A percentile compares a stretch with the other conserved stretches of the same genome.
Conservation (phyloP, 768 basidiomycete species). For the Galerina sulciceps region DNA sequence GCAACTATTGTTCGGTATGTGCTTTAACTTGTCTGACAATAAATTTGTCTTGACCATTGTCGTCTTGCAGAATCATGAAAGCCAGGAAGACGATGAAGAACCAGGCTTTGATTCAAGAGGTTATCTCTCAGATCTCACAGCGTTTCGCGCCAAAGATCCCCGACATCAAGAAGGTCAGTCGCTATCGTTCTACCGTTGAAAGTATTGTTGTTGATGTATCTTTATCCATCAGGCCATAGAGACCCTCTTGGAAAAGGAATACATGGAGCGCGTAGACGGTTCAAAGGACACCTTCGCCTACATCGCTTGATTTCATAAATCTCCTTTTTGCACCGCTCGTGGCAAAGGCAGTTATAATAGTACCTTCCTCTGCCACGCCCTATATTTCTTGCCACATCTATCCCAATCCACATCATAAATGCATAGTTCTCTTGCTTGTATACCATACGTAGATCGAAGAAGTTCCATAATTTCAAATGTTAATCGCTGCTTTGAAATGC, state of each 20-base stretch:
- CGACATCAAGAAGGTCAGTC: conserved; percentile 89
- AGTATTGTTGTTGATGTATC: conserved; percentile 11
- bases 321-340: neutral
- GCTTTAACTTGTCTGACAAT: neutral
- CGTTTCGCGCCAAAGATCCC: conserved; percentile 93
- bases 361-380: too few species aligned
- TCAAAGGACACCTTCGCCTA: conserved; percentile 89
- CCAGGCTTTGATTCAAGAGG: conserved; percentile 86
- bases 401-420: neutral
- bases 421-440: conserved; percentile 2
- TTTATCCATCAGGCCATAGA: conserved; percentile 73
- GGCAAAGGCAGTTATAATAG: too few species aligned
- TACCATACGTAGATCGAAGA: conserved; percentile 6
- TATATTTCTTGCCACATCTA: neutral
- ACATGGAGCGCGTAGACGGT: conserved; percentile 92
- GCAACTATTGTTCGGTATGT: conserved; percentile 85
- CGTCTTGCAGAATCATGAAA: conserved; percentile 80
- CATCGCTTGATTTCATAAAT: conserved; percentile 52
- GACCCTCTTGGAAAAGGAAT: conserved; percentile 93
- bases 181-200: conserved; percentile 3
- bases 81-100: conserved; percentile 96
- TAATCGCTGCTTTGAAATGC: conserved; percentile 14
- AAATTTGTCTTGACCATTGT: neutral
- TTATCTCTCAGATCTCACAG: conserved; percentile 86
- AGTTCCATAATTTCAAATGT: conserved; percentile 7